Evolutionary conservation across 2,329 filamentous ascomycete species (phyloP), one percentile per base, ranked within the genome.

Genomic region (Penicillium sp.): DNA sequence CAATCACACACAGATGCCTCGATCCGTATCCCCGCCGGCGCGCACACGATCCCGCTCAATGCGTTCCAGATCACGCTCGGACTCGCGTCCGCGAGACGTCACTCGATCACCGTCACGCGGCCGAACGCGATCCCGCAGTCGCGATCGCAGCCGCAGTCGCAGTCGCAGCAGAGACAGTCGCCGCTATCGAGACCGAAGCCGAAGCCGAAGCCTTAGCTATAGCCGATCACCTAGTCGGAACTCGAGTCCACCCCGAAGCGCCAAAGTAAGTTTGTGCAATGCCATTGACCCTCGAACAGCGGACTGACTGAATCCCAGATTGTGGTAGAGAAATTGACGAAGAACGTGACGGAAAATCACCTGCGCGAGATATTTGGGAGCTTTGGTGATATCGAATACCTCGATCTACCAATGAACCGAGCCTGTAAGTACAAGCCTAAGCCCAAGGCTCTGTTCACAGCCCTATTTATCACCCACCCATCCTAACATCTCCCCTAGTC

Each of bases 261-360:
- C 74, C 37, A 75, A 75, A 64, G 72, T 74, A 29, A 46, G 60
- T 40, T 10, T 11, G 1, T 34, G 29, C 16, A 21, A 39, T 39
- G n/a, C n/a, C n/a, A n/a, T n/a, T n/a, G n/a, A n/a, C n/a, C n/a
- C n/a, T n/a, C n/a, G n/a, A 28, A 5, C 14, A n/a, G 23, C 21
- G 26, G 9, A 29, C n/a, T 19, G 5, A 28, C 4, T 2, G 5
- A 24, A 3, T 7, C 28, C 13, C 42, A 97, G 90, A 92, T 99
- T 70, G 91, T 99, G 16, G 89, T 99, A 43, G 94, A 99, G 75
- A 92, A 95, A 59, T 81, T 99, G 68, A 96, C 93, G 3, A 96
- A 95, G 74, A 97, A 96, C 68, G 88, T 99, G 64, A 95, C 90
- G 54, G 90, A 93, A 71, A 84, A 84, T 16, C 94, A 99, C 67